Conservation (phyloP, 106 monocot species). For the Allium sativum region DNA sequence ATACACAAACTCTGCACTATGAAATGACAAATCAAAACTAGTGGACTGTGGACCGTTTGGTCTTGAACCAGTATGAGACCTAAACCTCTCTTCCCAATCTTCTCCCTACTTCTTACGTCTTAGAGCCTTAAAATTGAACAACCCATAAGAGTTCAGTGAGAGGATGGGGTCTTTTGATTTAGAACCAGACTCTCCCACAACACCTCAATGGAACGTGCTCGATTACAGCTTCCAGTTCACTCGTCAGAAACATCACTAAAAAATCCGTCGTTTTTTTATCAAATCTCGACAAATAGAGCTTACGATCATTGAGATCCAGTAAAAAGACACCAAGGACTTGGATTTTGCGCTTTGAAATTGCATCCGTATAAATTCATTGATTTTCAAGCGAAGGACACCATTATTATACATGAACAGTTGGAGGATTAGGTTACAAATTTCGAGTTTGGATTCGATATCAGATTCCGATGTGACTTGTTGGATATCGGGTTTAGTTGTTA, state of each 20-base stretch:
- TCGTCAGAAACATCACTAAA: conserved; percentile 41
- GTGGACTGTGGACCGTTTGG: conserved; percentile 91
- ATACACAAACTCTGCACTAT: conserved; percentile 84
- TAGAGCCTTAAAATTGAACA: conserved; percentile 90
- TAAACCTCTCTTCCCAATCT: conserved; percentile 81
- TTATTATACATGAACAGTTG: conserved; percentile 58
- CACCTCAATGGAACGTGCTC: conserved; percentile 78
- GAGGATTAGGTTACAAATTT: conserved; percentile 32
- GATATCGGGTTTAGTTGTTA: conserved; percentile 22
- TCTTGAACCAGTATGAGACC: conserved; percentile 68
- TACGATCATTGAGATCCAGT: conserved; percentile 56
- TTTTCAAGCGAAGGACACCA: conserved; percentile 69
- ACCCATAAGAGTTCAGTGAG: conserved; percentile 78
- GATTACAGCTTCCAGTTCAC: conserved; percentile 56
- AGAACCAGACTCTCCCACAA: conserved; percentile 27
- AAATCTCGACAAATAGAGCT: conserved; percentile 50
- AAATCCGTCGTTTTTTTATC: conserved; percentile 5
- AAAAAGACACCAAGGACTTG: conserved; percentile 80
- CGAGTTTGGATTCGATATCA: background rate
- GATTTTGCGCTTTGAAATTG: conserved; percentile 41
- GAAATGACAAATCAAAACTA: conserved; percentile 75
- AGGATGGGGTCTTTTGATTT: conserved; percentile 36
- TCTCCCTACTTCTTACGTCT: conserved; percentile 54
- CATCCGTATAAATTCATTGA: conserved; percentile 57
- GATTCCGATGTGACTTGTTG: conserved; percentile 46